phyloP scores from a whole-genome alignment of 352 stramenopile genomes.

The Peronospora farinosa region DNA sequence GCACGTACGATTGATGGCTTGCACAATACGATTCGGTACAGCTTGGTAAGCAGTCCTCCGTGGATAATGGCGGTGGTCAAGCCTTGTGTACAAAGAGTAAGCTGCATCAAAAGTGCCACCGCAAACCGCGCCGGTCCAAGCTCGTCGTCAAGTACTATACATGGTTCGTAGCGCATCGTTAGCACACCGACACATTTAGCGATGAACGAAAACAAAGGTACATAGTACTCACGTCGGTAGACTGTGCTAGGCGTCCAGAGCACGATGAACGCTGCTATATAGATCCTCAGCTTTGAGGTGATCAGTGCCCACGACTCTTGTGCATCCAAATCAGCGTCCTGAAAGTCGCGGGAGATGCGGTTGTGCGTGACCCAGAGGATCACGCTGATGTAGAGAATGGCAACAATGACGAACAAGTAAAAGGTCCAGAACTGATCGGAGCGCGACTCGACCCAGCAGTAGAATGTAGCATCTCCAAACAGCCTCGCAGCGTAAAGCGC shows the following conservation, averaged over 20 bases:
- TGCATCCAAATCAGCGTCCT: constrained; percentile 54
- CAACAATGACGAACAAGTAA: constrained; percentile 59
- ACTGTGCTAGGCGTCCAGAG: constrained; percentile 58
- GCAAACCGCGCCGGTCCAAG: constrained; percentile 41
- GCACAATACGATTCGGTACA: constrained; percentile 26
- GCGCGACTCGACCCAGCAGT: constrained; percentile 63
- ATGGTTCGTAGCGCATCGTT: neutral
- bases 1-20: constrained; percentile 14
- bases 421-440: constrained; percentile 47
- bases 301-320: constrained; percentile 60
- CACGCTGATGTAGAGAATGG: constrained; percentile 60
- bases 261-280: constrained; percentile 65
- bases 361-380: constrained; percentile 60
- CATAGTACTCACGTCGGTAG: constrained; percentile 44
- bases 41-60: constrained; percentile 38
- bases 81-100: constrained; percentile 53
- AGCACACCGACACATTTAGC: constrained; percentile 7
- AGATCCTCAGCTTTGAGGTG: constrained; percentile 56
- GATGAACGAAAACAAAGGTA: neutral
- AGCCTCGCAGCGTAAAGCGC: constrained; percentile 33
- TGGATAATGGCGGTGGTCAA: constrained; percentile 66
- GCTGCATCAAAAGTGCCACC: constrained; percentile 59
- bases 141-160: constrained; percentile 39
- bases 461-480: constrained; percentile 54
- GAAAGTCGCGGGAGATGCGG: constrained; percentile 39